Base-by-base conservation (phyloP, 805 yeast species). In the Wickerhamiella hasegawae region DNA sequence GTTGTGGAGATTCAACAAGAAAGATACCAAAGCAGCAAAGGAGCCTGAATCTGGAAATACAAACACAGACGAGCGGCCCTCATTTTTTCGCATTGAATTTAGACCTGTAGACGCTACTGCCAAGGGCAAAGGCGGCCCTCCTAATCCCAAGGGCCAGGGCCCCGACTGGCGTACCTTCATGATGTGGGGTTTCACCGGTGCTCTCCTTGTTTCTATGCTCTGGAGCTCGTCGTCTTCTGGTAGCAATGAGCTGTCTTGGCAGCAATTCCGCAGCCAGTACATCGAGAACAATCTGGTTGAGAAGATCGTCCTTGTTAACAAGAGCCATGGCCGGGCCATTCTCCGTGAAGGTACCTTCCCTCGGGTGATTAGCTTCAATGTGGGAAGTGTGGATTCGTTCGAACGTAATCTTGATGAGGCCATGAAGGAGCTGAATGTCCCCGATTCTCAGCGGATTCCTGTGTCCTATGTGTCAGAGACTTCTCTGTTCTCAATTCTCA, bases 311-410 rank as follows among this genome's bases (percentile, higher is more conserved):
- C 94, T 84, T 33, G 66, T 81, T 22, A 83, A 84, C 58, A n/a
- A n/a, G n/a, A n/a, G n/a, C n/a, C n/a, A n/a, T n/a, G 73, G 72
- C 45, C 68, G 69, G 41, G 55, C 68, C 3, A 95, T 82, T 1
- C 48, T 53, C 20, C n/a, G n/a, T n/a, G n/a, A n/a, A 52, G 50
- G 4, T 47, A 33, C 24, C 40, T 49, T 14, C 46, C 45, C 23
- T 39, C 38, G 18, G 47, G 58, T 67, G 8, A 78, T 76, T 6
- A 66, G 68, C 3, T 85, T 85, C 60, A 77, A 93, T 11, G 82
- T 85, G 48, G 95, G 96, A 3, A 80, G 94, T 0, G 74, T 83
- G 5, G 85, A 80, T 44, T 64, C 71, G 17, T 81, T 85, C 49
- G 96, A 85, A 58, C 81, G 80, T 36, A 84, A 81, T 47, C 63